Evolutionary conservation across 1,284 basidiomycete genomes (phyloP).

Genomic region (Tilletiaria anomala): DNA sequence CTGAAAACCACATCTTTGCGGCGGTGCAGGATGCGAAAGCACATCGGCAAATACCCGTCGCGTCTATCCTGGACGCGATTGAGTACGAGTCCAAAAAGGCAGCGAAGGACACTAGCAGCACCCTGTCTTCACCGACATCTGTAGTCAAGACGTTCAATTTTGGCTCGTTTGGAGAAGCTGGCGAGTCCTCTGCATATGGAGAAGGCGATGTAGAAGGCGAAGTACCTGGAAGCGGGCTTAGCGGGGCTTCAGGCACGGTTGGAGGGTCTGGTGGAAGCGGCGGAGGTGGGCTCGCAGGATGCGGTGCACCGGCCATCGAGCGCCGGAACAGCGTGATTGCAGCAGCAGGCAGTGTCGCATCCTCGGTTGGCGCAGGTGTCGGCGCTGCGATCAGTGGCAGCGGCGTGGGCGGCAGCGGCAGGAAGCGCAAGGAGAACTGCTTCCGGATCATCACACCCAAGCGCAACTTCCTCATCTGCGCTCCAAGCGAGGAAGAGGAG

Average conservation of each 20-base stretch:
- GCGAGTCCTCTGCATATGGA: no score
- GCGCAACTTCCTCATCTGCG: conserved; percentile 72
- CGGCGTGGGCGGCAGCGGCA: conserved; percentile 10
- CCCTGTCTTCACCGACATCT: no score
- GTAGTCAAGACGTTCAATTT: no score
- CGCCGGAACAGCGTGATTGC: conserved; percentile 14
- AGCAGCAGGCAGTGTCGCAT: conserved; percentile 13
- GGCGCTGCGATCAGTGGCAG: conserved; percentile 10
- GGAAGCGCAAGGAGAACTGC: conserved; percentile 46
- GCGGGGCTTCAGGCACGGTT: no score
- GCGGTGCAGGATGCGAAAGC: conserved; percentile 51
- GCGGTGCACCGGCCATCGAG: no score
- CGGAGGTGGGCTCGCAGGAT: no score
- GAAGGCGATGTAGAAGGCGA: no score
- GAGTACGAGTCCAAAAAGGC: conserved; percentile 57
- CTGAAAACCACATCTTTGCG: background rate
- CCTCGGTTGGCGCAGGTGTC: conserved; percentile 6
- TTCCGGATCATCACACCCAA: conserved; percentile 96
- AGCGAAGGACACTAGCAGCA: no score
- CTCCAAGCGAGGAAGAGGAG: conserved; percentile 92
- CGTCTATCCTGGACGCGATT: conserved; percentile 77
- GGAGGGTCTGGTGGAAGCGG: no score
- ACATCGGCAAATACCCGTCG: conserved; percentile 68
- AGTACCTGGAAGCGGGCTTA: no score
- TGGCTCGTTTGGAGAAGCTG: no score